These are phyloP conservation scores for Bothriochloa decipiens DNA, from an alignment of 176 grass and related monocot species.

Conservation along the genomic window DNA sequence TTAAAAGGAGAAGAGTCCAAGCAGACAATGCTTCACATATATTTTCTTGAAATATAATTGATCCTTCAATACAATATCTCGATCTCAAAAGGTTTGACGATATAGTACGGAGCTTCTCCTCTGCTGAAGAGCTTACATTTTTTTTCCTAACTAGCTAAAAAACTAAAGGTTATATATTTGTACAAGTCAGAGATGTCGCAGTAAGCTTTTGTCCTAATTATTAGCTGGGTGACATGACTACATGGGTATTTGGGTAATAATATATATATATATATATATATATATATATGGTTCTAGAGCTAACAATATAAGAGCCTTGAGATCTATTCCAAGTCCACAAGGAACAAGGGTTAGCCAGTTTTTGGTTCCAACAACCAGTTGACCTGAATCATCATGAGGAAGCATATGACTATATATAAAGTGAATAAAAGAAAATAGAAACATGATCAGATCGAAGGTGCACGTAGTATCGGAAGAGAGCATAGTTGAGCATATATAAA, in stretches of 20 bases:
- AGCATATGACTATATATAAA: background rate
- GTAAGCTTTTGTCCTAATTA: constrained; percentile 35
- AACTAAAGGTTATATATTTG: background rate
- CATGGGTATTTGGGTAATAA: background rate
- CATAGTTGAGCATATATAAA: constrained; percentile 40
- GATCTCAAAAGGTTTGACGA: background rate
- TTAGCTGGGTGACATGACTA: constrained; percentile 6
- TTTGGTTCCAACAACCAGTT: constrained; percentile 66
- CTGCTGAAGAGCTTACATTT: background rate
- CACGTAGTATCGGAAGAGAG: constrained; percentile 1
- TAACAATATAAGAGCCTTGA: constrained; percentile 48
- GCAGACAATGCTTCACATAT: background rate
- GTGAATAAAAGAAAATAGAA: background rate
- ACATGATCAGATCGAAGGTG: constrained; percentile 40
- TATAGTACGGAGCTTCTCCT: constrained; percentile 23
- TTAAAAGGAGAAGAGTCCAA: background rate
- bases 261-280: no score
- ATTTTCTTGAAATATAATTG: no score
- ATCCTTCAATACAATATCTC: background rate
- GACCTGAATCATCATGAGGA: constrained; percentile 61
- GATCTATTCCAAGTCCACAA: constrained; percentile 53
- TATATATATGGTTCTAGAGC: constrained; percentile 22
- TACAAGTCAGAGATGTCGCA: constrained; percentile 34
- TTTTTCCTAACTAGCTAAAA: background rate
- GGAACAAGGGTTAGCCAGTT: constrained; percentile 31